Evolutionary conservation across 306 rosid genomes (phyloP).

Genomic region (Glycine soja): DNA sequence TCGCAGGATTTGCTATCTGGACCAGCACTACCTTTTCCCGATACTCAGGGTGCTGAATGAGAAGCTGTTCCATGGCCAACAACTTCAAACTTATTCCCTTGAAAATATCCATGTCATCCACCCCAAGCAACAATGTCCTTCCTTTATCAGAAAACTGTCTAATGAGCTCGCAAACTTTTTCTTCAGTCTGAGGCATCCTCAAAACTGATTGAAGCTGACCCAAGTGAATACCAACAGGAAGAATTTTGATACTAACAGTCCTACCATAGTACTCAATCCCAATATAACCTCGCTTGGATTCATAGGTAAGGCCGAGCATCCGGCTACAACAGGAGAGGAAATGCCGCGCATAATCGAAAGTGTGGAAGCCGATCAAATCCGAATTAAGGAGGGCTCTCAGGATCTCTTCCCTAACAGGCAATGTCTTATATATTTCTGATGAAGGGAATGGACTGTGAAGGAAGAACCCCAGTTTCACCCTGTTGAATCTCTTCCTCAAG

Average conservation of each 20-base stretch:
- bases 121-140: constrained; percentile 62
- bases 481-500: constrained; percentile 83
- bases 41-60: constrained; percentile 69
- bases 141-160: constrained; percentile 55
- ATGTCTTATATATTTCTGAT: constrained; percentile 78
- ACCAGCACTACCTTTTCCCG: constrained; percentile 76
- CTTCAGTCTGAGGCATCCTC: constrained; percentile 62
- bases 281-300: constrained; percentile 83
- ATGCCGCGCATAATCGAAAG: constrained; percentile 86
- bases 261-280: constrained; percentile 88
- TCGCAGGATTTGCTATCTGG: constrained; percentile 88
- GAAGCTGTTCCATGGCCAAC: constrained; percentile 92
- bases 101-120: constrained; percentile 94
- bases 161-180: constrained; percentile 51
- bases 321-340: constrained; percentile 87
- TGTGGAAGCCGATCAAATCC: constrained; percentile 86
- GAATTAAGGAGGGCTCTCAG: constrained; percentile 79
- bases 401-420: constrained; percentile 83
- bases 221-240: constrained; percentile 87
- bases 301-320: constrained; percentile 80
- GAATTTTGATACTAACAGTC: constrained; percentile 82
- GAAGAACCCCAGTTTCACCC: constrained; percentile 82
- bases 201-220: constrained; percentile 79
- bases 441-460: constrained; percentile 90
- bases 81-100: constrained; percentile 87